Conservation (phyloP, 2,329 filamentous ascomycete species). For the Mycosphaerella sp. region DNA sequence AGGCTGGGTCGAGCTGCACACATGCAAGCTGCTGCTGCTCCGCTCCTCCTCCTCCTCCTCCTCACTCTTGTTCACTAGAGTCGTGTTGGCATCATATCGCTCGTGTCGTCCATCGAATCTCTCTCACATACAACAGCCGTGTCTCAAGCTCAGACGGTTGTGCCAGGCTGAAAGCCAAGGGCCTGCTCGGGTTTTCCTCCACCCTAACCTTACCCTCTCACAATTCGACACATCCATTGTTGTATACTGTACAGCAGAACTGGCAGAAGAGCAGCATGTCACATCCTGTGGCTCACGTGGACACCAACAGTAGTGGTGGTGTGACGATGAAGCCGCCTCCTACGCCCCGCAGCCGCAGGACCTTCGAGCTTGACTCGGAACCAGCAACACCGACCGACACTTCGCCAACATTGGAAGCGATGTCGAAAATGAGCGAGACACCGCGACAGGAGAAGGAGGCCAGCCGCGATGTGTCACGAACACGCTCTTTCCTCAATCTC, state of each 20-base stretch:
- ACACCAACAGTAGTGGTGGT: constrained; percentile 23
- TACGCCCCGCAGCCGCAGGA: constrained; percentile 66
- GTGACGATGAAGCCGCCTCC: constrained; percentile 22
- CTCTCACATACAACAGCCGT: neutral
- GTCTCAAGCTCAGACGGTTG: constrained; percentile 4
- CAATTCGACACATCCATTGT: neutral
- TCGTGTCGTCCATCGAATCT: neutral
- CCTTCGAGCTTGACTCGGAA: constrained; percentile 52
- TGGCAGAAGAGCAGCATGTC: constrained; percentile 19
- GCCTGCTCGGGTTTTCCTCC: neutral
- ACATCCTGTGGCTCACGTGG: constrained; percentile 23
- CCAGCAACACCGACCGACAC: constrained; percentile 15
- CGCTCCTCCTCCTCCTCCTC: constrained; percentile 2
- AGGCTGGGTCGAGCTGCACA: neutral
- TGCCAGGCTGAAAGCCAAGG: neutral
- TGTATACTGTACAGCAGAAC: neutral
- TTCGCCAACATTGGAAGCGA: constrained; percentile 30
- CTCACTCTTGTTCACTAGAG: neutral
- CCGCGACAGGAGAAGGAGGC: neutral
- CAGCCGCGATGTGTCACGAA: constrained; percentile 45
- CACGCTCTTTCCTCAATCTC: constrained; percentile 75
- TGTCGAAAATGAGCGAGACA: neutral
- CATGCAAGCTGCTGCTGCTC: neutral
- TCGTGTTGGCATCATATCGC: neutral
- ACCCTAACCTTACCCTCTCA: neutral